phyloP scores from a whole-genome alignment of 768 basidiomycete species.

The Tricholoma matsutake region DNA sequence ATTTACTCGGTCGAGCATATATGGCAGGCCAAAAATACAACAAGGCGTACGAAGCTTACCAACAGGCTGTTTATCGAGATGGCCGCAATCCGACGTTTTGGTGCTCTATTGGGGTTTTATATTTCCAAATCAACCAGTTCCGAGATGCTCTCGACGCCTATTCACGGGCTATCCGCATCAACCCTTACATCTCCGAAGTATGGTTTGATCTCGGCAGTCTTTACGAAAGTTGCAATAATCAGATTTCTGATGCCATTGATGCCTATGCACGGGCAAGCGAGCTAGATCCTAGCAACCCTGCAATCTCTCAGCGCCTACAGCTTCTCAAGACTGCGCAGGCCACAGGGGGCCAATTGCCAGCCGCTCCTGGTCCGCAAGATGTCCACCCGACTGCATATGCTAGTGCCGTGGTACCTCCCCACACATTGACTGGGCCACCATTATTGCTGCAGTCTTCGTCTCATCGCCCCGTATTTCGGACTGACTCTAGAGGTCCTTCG shows the following conservation, averaged over 20 bases:
- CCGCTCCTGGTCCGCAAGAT: conserved; percentile 90
- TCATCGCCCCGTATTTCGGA: conserved; percentile 55
- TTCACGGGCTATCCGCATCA: conserved; percentile 97
- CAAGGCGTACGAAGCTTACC: conserved; percentile 99
- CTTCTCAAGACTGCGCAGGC: conserved; percentile 78
- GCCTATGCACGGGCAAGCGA: conserved; percentile 95
- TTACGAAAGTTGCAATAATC: conserved; percentile 98
- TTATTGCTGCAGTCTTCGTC: conserved; percentile 54
- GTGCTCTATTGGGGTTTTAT: conserved; percentile 98
- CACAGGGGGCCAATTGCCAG: conserved; percentile 71
- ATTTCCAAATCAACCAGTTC: conserved; percentile 99
- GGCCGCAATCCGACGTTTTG: conserved; percentile 99
- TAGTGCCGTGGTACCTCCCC: conserved; percentile 68
- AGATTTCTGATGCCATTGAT: conserved; percentile 97
- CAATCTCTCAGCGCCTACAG: conserved; percentile 78
- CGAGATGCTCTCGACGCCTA: conserved; percentile 98
- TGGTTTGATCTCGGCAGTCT: conserved; percentile 98
- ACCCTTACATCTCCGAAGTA: conserved; percentile 93
- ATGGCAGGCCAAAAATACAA: conserved; percentile 99
- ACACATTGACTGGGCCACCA: conserved; percentile 64
- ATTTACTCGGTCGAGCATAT: conserved; percentile 95
- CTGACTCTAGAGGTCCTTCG: conserved; percentile 65
- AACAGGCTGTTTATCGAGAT: conserved; percentile 98
- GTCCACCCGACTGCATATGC: conserved; percentile 96
- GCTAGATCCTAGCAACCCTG: conserved; percentile 81